Evolutionary conservation across 2,329 filamentous ascomycete species (phyloP).

Genomic region (Stromatinia cepivora): DNA sequence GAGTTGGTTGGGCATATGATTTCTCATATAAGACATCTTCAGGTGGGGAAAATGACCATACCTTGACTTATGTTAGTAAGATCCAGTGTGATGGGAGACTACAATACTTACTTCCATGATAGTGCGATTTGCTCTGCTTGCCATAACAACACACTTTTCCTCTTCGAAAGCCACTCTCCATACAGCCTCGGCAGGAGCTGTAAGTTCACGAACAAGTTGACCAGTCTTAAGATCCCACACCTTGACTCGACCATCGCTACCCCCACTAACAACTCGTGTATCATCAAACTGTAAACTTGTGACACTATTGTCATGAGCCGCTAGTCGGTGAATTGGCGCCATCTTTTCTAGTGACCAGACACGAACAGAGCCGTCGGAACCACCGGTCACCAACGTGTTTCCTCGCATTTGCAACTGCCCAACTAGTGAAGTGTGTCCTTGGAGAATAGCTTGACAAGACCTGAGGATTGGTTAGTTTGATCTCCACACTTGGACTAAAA

Average conservation of each 20-base stretch:
- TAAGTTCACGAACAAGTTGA: conserved; percentile 85
- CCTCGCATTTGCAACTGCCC: conserved; percentile 95
- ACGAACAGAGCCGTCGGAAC: conserved; percentile 91
- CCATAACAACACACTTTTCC: conserved; percentile 96
- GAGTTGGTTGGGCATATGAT: conserved; percentile 37
- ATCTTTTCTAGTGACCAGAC: conserved; percentile 94
- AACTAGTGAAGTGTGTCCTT: conserved; percentile 95
- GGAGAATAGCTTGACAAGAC: conserved; percentile 75
- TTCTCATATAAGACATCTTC: conserved; percentile 58
- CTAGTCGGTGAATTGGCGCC: conserved; percentile 88
- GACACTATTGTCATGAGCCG: conserved; percentile 97
- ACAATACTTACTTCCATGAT: conserved; percentile 87
- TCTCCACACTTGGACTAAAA: conserved; percentile 28
- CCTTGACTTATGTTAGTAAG: conserved; percentile 53
- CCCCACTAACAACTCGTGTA: conserved; percentile 90
- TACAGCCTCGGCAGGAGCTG: conserved; percentile 87
- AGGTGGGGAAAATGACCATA: conserved; percentile 92
- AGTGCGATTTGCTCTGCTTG: conserved; percentile 78
- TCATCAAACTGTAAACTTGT: conserved; percentile 98
- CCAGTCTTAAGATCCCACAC: conserved; percentile 97
- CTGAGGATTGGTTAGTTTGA: conserved; percentile 41
- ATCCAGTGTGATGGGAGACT: background rate
- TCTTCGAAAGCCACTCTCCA: conserved; percentile 98
- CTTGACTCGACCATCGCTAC: conserved; percentile 95
- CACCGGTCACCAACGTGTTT: conserved; percentile 92